A percentile compares a stretch with the other conserved stretches of the same genome.
Conservation (phyloP, 2,329 filamentous ascomycete species). For the Teratosphaeria destructans region DNA sequence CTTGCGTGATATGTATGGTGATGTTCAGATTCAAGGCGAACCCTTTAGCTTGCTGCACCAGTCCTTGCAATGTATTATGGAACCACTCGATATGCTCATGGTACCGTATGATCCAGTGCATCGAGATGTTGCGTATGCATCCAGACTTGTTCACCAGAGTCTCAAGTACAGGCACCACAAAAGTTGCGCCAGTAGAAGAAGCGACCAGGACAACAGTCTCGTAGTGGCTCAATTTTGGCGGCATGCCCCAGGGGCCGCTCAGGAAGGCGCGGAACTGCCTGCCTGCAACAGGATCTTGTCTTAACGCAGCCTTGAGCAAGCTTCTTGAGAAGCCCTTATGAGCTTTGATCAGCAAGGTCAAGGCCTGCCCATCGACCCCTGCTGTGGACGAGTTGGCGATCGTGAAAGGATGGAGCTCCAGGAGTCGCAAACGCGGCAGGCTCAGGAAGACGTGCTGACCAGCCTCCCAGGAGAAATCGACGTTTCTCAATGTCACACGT, state of each 20-base stretch:
- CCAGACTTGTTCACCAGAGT: constrained; percentile 38
- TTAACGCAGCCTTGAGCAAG: constrained; percentile 15
- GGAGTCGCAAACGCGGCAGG: constrained; percentile 41
- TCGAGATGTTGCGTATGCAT: constrained; percentile 14
- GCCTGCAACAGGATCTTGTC: background rate
- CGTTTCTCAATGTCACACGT: constrained; percentile 45
- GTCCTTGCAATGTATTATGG: constrained; percentile 6
- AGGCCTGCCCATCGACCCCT: constrained; percentile 40
- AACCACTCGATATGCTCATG: constrained; percentile 17
- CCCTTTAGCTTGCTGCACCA: constrained; percentile 5
- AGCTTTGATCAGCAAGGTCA: constrained; percentile 21
- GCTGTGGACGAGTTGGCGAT: constrained; percentile 28
- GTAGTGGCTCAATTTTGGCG: constrained; percentile 42
- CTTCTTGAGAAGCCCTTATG: constrained; percentile 20
- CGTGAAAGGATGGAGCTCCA: constrained; percentile 57
- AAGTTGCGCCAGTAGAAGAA: constrained; percentile 51
- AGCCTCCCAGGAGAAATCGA: constrained; percentile 47
- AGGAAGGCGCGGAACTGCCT: constrained; percentile 15
- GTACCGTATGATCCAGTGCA: constrained; percentile 22
- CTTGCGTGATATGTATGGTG: constrained; percentile 42
- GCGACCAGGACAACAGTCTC: constrained; percentile 51
- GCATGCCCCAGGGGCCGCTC: constrained; percentile 22
- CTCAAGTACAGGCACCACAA: constrained; percentile 46
- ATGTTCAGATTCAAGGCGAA: constrained; percentile 39
- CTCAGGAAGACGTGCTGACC: constrained; percentile 55